Evolutionary conservation across 768 basidiomycete species (phyloP).

Genomic region (Auricularia sp.): DNA sequence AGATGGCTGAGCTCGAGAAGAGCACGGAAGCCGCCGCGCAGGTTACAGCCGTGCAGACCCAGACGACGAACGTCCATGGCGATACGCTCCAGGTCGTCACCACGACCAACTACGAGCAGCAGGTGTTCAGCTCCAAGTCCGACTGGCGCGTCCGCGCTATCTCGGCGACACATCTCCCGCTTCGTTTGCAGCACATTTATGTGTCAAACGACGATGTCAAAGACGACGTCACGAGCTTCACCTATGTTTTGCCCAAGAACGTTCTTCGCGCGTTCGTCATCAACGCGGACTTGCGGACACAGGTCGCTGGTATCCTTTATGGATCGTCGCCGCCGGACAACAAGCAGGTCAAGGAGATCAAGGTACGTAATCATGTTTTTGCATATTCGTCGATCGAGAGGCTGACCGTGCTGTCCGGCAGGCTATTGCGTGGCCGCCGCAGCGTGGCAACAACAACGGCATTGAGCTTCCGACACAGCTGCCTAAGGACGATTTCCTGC

Average conservation of each 20-base stretch:
- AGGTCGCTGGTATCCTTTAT: constrained; percentile 90
- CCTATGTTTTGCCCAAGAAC: constrained; percentile 96
- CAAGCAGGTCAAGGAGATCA: constrained; percentile 97
- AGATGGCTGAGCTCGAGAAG: constrained; percentile 99
- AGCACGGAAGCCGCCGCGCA: constrained; percentile 88
- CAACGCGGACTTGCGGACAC: constrained; percentile 88
- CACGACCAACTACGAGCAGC: constrained; percentile 96
- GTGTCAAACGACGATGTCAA: constrained; percentile 99
- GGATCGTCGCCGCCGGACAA: constrained; percentile 91
- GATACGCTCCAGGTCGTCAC: constrained; percentile 93
- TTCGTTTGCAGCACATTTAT: constrained; percentile 96
- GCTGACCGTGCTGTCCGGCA: constrained; percentile 15
- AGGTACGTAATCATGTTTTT: constrained; percentile 31
- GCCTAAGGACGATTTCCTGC: constrained; percentile 87
- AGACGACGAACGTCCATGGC: constrained; percentile 96
- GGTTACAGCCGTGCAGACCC: constrained; percentile 93
- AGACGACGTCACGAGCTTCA: constrained; percentile 90
- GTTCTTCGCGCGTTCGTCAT: constrained; percentile 88
- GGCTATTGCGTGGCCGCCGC: constrained; percentile 95
- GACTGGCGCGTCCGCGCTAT: constrained; percentile 99
- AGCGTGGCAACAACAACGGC: constrained; percentile 89
- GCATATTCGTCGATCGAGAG: background rate
- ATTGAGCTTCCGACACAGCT: constrained; percentile 85
- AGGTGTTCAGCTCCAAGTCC: constrained; percentile 98
- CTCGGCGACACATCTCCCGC: constrained; percentile 88